Percentiles rank a stretch among this genome's conserved stretches.
Evolutionary conservation across 495 filamentous ascomycete species (phyloP).

Genomic region (Pseudomonodictys pantanalensis): DNA sequence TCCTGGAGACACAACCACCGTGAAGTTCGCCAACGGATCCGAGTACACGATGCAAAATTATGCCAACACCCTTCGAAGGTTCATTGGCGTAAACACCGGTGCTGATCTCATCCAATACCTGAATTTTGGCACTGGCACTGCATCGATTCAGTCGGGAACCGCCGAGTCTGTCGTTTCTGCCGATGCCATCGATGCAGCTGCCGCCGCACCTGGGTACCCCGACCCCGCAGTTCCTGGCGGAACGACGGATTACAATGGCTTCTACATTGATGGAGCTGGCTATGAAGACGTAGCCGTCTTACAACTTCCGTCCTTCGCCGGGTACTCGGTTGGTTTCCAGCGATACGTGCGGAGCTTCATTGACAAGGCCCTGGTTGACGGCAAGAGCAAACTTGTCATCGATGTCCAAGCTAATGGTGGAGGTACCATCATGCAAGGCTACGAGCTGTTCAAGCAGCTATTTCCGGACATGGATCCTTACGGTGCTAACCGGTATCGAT

Average conservation of each 20-base stretch:
- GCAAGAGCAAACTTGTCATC: constrained; percentile 41
- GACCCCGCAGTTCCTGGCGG: constrained; percentile 45
- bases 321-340: constrained; percentile 40
- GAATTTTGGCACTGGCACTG: no score
- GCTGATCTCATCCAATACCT: no score
- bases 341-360: constrained; percentile 44
- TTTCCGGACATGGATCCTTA: constrained; percentile 49
- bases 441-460: constrained; percentile 45
- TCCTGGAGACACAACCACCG: constrained; percentile 27
- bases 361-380: constrained; percentile 36
- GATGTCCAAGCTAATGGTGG: constrained; percentile 40
- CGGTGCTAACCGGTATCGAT: constrained; percentile 47
- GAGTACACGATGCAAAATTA: constrained; percentile 26
- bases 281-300: constrained; percentile 49
- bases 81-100: constrained; percentile 18
- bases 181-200: background rate
- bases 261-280: constrained; percentile 47
- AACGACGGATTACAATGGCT: constrained; percentile 46
- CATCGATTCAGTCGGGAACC: no score
- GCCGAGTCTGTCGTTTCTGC: background rate
- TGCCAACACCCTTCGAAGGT: constrained; percentile 16
- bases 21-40: constrained; percentile 39
- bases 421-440: constrained; percentile 40
- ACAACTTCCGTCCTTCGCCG: constrained; percentile 36
- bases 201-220: constrained; percentile 48